These are phyloP conservation scores for Hymenoscyphus repandus DNA, from an alignment of 2,329 filamentous ascomycete species.

Conservation along the genomic window DNA sequence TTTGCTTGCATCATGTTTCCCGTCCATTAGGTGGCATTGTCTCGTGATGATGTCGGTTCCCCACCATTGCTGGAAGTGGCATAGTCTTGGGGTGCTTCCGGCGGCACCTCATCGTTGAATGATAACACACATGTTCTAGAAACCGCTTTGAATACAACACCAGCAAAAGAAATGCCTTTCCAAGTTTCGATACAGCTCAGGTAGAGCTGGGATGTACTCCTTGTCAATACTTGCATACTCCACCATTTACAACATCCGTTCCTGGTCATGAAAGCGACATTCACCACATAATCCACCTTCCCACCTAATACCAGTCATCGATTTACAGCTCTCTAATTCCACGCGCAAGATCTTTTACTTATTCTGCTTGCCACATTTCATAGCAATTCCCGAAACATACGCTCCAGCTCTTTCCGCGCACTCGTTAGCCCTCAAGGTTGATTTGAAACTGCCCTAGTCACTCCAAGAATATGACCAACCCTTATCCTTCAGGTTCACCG, in stretches of 20 bases:
- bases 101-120: constrained; percentile 7
- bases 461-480: constrained; percentile 22
- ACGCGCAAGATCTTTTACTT: neutral
- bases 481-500: constrained; percentile 29
- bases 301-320: neutral
- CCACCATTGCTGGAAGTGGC: constrained; percentile 9
- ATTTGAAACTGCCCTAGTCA: neutral
- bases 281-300: neutral
- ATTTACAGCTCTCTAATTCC: neutral
- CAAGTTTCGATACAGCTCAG: constrained; percentile 18
- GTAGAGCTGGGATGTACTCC: constrained; percentile 15
- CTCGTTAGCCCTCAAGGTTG: neutral
- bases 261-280: neutral
- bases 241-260: neutral
- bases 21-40: too few species aligned
- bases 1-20: too few species aligned
- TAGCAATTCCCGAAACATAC: neutral
- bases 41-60: constrained; percentile 10
- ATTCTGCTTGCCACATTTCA: neutral
- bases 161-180: constrained; percentile 19
- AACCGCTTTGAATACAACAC: constrained; percentile 7
- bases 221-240: neutral
- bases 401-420: neutral
- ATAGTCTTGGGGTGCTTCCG: constrained; percentile 1
- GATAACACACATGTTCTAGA: constrained; percentile 16